These are phyloP conservation scores for Tubosaeta sp. DNA, from an alignment of 768 basidiomycete genomes.

Conservation along the genomic window DNA sequence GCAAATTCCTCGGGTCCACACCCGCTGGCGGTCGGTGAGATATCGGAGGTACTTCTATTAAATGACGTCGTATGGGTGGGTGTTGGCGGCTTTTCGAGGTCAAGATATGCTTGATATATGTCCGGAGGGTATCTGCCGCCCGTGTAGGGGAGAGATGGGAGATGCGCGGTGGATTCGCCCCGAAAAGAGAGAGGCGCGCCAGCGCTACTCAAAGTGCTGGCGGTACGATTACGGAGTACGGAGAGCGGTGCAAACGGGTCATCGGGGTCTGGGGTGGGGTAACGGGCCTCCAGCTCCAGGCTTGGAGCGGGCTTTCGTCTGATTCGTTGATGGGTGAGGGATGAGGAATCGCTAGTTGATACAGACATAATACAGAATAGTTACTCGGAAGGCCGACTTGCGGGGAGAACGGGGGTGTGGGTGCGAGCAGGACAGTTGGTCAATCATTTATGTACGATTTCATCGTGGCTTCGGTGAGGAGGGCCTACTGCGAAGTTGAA, in stretches of 20 bases:
- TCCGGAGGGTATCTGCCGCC: slow-evolving; percentile 32
- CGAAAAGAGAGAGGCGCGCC: slow-evolving; percentile 28
- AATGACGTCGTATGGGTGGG: slow-evolving; percentile 20
- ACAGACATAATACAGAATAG: slow-evolving; percentile 30
- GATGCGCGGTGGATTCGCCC: slow-evolving; percentile 28
- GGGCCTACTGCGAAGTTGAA: slow-evolving; percentile 17
- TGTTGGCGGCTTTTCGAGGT: slow-evolving; percentile 8
- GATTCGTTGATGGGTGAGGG: slow-evolving; percentile 23
- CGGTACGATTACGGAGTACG: slow-evolving; percentile 57
- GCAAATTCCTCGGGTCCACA: slow-evolving; percentile 11
- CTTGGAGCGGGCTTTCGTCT: slow-evolving; percentile 56
- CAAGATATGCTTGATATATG: slow-evolving; percentile 26
- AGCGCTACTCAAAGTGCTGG: slow-evolving; percentile 33
- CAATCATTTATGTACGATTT: slow-evolving; percentile 29
- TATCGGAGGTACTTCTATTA: slow-evolving; percentile 21
- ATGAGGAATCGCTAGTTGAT: slow-evolving; percentile 20
- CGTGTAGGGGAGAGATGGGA: slow-evolving; percentile 29
- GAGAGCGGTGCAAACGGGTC: slow-evolving; percentile 71
- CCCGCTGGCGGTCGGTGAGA: slow-evolving; percentile 8
- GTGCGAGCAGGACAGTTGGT: slow-evolving; percentile 11
- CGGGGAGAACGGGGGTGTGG: slow-evolving; percentile 7
- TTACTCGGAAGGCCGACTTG: slow-evolving; percentile 14
- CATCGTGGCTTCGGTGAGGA: slow-evolving; percentile 36
- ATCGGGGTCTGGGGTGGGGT: slow-evolving; percentile 61
- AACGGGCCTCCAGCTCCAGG: slow-evolving; percentile 48